A percentile compares a stretch with the other conserved stretches of the same genome.
Conservation (phyloP, 768 basidiomycete genomes). For the Strobilomyces dryophilus region DNA sequence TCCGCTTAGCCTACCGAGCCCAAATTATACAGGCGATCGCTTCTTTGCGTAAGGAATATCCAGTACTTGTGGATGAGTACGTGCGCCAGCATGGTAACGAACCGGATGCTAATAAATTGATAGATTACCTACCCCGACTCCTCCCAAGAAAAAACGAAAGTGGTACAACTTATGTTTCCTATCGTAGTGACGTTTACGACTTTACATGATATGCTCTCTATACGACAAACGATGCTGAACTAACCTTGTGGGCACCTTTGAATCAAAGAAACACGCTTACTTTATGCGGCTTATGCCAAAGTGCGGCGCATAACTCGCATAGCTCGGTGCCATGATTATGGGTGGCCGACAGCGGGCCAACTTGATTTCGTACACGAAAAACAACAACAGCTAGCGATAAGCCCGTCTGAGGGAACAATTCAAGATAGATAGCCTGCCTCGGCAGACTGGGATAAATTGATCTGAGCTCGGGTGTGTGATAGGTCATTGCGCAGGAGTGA, state of each 20-base stretch:
- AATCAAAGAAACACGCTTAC: background rate
- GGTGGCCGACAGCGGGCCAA: conserved; percentile 12
- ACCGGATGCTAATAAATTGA: conserved; percentile 11
- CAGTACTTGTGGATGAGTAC: conserved; percentile 69
- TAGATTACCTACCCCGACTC: conserved; percentile 25
- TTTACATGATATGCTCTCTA: background rate
- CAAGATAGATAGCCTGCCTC: conserved; percentile 28
- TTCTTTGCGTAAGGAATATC: conserved; percentile 50
- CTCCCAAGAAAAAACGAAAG: conserved; percentile 47
- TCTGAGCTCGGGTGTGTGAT: conserved; percentile 29
- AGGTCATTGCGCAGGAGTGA: conserved; percentile 31
- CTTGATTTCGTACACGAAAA: conserved; percentile 62
- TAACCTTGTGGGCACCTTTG: too few species aligned
- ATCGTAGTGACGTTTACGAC: conserved; percentile 17
- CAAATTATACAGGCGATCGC: conserved; percentile 52
- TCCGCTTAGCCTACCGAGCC: conserved; percentile 47
- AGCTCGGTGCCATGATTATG: conserved; percentile 24
- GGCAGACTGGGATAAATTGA: conserved; percentile 26
- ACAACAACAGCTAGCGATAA: conserved; percentile 61
- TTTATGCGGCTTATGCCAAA: conserved; percentile 25
- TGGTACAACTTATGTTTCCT: conserved; percentile 49
- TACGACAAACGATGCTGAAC: conserved; percentile 9
- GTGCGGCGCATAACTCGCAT: conserved; percentile 23
- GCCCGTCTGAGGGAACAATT: conserved; percentile 26
- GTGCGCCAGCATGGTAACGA: conserved; percentile 24